Evolutionary conservation across 164 flowering plant species (phyloP), one percentile per base, ranked within the genome.

Genomic region (Akebia trifoliata): DNA sequence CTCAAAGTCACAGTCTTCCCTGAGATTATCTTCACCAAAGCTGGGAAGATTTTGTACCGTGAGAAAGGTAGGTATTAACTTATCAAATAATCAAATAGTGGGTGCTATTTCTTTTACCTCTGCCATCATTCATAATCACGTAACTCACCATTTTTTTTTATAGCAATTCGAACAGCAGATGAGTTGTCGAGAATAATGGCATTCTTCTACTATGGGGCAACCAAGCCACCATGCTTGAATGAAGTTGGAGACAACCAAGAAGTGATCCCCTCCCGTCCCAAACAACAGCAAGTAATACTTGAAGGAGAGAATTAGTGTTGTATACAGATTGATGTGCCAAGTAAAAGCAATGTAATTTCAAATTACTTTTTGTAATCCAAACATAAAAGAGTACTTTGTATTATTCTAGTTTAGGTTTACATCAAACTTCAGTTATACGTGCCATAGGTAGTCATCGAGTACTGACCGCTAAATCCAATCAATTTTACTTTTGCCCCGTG

Each of bases 101-200:
- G 1, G 8, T 17, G 2, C 31, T 17, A 24, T 34, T 11, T 24
- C 15, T 7, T 39, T 37, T 44, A 10, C 34, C 12, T 7, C 14
- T 43, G 21, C 32, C 22, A 22, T n/a, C 34, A 20, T 38, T 18
- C 17, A 39, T 10, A 3, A 42, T 62, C 6, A 34, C 38, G 15
- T 9, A 44, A 26, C 20, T 40, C 42, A 18, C 35, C 8, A 24
- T 36, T 52, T 5, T 24, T 65, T 44, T 50, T 4, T 58, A 31
- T 82, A 86, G 97, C 21, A 2, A 44, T 64, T 38, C 67, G 87
- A 64, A 74, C 78, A 26, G 97, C 95, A 45, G 98, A 87, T 57
- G 96, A 93, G 60, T 64, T 85, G 51, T 89, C 97, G 5, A 93
- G 81, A 65, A 85, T 89, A 14, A 93, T 93, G 98, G 97, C 95